These are phyloP conservation scores for Botrytis byssoidea DNA, from an alignment of 2,329 filamentous ascomycete genomes.

Conservation along the genomic window DNA sequence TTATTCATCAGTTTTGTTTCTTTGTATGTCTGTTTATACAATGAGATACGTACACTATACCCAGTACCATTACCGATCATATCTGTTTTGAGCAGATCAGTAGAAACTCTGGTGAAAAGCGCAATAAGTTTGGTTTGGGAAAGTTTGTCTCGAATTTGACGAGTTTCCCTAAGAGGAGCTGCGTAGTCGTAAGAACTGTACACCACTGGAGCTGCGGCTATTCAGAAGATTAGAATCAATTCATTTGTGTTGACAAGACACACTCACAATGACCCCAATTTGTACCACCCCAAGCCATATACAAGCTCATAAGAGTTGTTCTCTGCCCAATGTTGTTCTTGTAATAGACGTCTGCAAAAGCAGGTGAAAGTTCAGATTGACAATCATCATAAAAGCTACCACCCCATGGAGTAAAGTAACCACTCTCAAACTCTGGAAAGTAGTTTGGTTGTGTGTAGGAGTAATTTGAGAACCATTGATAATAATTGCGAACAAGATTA, in stretches of 20 bases:
- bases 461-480: slow-evolving; percentile 57
- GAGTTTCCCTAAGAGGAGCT: slow-evolving; percentile 53
- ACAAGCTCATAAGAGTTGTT: slow-evolving; percentile 49
- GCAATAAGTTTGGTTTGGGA: slow-evolving; percentile 55
- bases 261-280: slow-evolving; percentile 52
- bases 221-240: slow-evolving; percentile 14
- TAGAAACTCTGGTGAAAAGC: slow-evolving; percentile 53
- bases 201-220: slow-evolving; percentile 48
- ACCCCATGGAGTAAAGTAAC: slow-evolving; percentile 54
- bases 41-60: slow-evolving; percentile 40
- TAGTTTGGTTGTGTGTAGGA: slow-evolving; percentile 53
- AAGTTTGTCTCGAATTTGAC: slow-evolving; percentile 52
- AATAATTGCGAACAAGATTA: slow-evolving; percentile 51
- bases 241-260: too few relatives aligned
- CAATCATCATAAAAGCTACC: slow-evolving; percentile 52
- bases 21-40: neutral
- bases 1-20: neutral
- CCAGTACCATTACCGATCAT: slow-evolving; percentile 56
- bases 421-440: slow-evolving; percentile 54
- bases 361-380: slow-evolving; percentile 45
- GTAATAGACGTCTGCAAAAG: slow-evolving; percentile 55
- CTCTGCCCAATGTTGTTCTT: slow-evolving; percentile 54
- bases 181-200: slow-evolving; percentile 48
- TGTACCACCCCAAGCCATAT: slow-evolving; percentile 55
- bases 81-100: slow-evolving; percentile 50